Evolutionary conservation across 2,329 filamentous ascomycete genomes (phyloP), one percentile per base, ranked within the genome.

Genomic region (Coniella vitis): DNA sequence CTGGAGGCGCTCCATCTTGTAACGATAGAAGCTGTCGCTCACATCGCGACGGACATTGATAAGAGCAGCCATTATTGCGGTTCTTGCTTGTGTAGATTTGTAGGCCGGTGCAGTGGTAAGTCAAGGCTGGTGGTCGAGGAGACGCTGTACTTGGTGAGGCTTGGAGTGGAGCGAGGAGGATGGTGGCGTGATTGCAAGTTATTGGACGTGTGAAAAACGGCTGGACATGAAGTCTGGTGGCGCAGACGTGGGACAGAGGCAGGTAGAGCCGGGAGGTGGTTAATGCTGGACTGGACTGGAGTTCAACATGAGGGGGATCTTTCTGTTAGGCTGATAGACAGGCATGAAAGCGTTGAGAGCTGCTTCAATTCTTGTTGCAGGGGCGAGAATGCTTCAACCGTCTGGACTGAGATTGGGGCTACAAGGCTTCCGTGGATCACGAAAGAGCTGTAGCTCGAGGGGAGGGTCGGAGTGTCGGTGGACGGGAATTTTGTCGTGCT

Each of bases 1-100:
- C 78, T 95, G 89, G 67, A 98, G 77, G 62, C 84, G 86, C 76
- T 97, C 93, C 93, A 98, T 98, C 83, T 98, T 98, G 84, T 98
- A 98, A 71, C 93, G 93, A 77, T 98, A 98, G 83, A 96, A 98
- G 74, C 86, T 86, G 75, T 98, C 93, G 78, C 85, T 86, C 76
- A 95, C 86, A 86, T 97, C 91, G 73, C 88, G 89, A 72, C 90
- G 90, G 73, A 97, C 90, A 75, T 98, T 98, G 82, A 98, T 79
- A 75, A 88, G 90, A 44, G 48, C 36, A 80, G 88, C 85, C 93
- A 97, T 97, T 72, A 63, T 90, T 81, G 69, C 74, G 72, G 69
- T 76, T 48, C 68, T 68, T 29, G 10, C 5, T 29, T 29, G 5
- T 5, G 5, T 29, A 10, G 25, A 36, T 39, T 45, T 36, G 42